Conservation (phyloP, 441 rosid species). For the Cnidoscolus chayamansa region DNA sequence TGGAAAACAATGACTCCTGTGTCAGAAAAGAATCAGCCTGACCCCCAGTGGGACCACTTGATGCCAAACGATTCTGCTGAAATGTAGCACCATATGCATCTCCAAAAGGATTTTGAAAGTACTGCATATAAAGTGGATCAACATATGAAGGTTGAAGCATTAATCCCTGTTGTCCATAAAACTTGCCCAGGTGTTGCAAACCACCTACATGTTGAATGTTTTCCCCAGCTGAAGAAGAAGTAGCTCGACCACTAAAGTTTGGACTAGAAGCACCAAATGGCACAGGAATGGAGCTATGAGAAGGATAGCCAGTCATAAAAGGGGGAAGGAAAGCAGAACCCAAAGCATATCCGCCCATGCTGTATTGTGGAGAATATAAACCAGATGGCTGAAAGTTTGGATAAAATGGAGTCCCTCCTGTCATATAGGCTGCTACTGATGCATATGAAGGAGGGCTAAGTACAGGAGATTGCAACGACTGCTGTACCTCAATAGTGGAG, state of each 20-base stretch:
- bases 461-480: constrained; percentile 47
- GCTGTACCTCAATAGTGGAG: constrained; percentile 36
- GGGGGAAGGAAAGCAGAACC: constrained; percentile 41
- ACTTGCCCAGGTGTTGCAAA: constrained; percentile 43
- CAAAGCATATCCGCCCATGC: constrained; percentile 45
- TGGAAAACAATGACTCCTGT: constrained; percentile 32
- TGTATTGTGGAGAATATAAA: constrained; percentile 49
- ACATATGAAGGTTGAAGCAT: constrained; percentile 45
- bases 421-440: constrained; percentile 37
- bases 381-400: constrained; percentile 40
- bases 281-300: constrained; percentile 42
- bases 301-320: constrained; percentile 46
- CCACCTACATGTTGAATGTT: constrained; percentile 39
- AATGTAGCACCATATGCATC: constrained; percentile 33
- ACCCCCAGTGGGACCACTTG: constrained; percentile 31
- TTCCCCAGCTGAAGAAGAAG: constrained; percentile 42
- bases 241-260: constrained; percentile 35
- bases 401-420: constrained; percentile 45
- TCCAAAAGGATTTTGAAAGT: constrained; percentile 49
- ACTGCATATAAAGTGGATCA: constrained; percentile 48
- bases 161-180: constrained; percentile 43
- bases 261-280: constrained; percentile 41
- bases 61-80: constrained; percentile 34
- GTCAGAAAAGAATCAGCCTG: constrained; percentile 34
- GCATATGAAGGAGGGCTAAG: constrained; percentile 44